A percentile compares a stretch with the other conserved stretches of the same genome.
Conservation (phyloP, 768 basidiomycete genomes). For the Pulveroboletus sp. region DNA sequence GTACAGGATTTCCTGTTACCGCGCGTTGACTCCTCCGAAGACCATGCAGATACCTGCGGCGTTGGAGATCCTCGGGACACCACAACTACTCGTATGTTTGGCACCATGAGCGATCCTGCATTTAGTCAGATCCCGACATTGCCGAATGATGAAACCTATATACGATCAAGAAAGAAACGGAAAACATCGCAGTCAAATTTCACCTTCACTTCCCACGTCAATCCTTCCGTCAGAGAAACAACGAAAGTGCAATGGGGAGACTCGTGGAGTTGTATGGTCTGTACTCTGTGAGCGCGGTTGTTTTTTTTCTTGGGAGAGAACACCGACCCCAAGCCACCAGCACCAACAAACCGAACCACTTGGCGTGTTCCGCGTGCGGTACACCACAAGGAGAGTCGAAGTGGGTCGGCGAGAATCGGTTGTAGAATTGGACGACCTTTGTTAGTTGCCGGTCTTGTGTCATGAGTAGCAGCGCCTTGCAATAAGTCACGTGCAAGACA, state of each 20-base stretch:
- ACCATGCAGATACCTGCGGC: constrained; percentile 1
- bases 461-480: no score
- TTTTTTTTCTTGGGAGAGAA: background rate
- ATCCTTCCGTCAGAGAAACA: background rate
- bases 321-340: constrained; percentile 30
- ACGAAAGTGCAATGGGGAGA: constrained; percentile 35
- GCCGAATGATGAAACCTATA: background rate
- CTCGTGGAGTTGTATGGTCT: constrained; percentile 53
- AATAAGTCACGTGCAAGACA: constrained; percentile 18
- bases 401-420: constrained; percentile 8
- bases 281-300: constrained; percentile 52
- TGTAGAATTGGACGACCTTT: background rate
- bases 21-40: background rate
- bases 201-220: background rate
- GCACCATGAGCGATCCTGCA: background rate
- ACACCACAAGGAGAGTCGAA: constrained; percentile 44
- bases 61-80: background rate
- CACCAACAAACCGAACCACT: constrained; percentile 46
- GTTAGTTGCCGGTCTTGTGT: background rate
- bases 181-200: constrained; percentile 20
- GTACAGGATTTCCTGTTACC: constrained; percentile 49
- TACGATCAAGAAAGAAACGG: constrained; percentile 15
- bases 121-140: background rate
- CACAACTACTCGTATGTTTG: background rate
- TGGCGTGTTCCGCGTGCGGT: constrained; percentile 59